Conservation (phyloP, 2,329 filamentous ascomycete species). For the Sordariomycetes sp. region DNA sequence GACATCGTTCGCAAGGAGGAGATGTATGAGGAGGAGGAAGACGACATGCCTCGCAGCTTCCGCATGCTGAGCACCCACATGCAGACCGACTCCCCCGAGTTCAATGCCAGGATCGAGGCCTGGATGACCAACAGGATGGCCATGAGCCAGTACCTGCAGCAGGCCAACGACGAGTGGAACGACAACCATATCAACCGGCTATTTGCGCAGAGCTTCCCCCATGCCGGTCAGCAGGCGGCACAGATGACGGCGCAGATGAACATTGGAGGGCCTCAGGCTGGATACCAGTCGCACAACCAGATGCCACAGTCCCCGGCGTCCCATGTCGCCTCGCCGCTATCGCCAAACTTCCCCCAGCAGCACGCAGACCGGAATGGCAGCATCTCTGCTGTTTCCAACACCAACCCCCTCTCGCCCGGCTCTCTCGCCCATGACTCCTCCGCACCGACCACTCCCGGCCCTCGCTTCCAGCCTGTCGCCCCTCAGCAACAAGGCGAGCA, state of each 20-base stretch:
- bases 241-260: slow-evolving; percentile 5
- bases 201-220: slow-evolving; percentile 37
- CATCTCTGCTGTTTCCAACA: slow-evolving; percentile 9
- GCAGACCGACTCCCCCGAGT: slow-evolving; percentile 48
- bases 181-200: slow-evolving; percentile 36
- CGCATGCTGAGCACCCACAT: slow-evolving; percentile 54
- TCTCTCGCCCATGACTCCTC: slow-evolving; percentile 15
- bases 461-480: slow-evolving; percentile 4
- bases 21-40: slow-evolving; percentile 94
- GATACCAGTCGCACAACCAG: not conserved
- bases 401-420: slow-evolving; percentile 16
- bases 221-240: slow-evolving; percentile 15
- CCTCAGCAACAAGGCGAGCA: not conserved
- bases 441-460: slow-evolving; percentile 4
- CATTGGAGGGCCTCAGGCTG: not conserved
- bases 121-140: slow-evolving; percentile 32
- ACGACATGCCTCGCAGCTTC: slow-evolving; percentile 63
- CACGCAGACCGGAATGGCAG: slow-evolving; percentile 6
- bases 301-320: slow-evolving; percentile 1
- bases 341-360: slow-evolving; percentile 11
- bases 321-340: slow-evolving; percentile 5
- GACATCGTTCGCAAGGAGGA: slow-evolving; percentile 83
- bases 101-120: slow-evolving; percentile 51
- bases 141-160: slow-evolving; percentile 29
- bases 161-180: slow-evolving; percentile 26